Evolutionary conservation across 306 rosid genomes (phyloP).

Genomic region (Sechiopsis laciniata): DNA sequence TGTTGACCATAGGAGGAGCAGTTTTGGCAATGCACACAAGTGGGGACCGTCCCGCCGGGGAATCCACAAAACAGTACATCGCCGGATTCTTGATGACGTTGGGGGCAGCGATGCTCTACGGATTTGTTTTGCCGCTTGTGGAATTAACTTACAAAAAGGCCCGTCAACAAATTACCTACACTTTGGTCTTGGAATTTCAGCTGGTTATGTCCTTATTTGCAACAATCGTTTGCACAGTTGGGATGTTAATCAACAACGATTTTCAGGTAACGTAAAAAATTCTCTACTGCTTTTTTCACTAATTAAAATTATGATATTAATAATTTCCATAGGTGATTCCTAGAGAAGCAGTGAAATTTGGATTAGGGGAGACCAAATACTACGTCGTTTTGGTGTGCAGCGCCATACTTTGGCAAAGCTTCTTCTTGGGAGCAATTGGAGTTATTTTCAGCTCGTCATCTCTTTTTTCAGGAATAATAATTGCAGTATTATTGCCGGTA

Average conservation of each 20-base stretch:
- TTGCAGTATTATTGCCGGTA: conserved; percentile 49
- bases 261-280: conserved; percentile 42
- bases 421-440: conserved; percentile 75
- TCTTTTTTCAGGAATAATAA: conserved; percentile 50
- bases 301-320: too few relatives aligned
- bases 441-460: conserved; percentile 68
- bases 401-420: conserved; percentile 65
- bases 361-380: conserved; percentile 46
- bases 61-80: conserved; percentile 41
- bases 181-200: conserved; percentile 75
- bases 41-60: conserved; percentile 59
- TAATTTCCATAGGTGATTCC: conserved; percentile 43
- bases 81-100: conserved; percentile 62
- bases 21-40: conserved; percentile 56
- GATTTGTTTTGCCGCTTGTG: conserved; percentile 62
- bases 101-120: conserved; percentile 62
- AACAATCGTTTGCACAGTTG: conserved; percentile 55
- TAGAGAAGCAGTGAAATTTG: conserved; percentile 57
- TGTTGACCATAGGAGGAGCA: conserved; percentile 57
- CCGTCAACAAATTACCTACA: conserved; percentile 47
- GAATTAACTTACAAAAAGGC: conserved; percentile 58
- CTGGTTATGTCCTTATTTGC: conserved; percentile 58
- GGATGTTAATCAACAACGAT: conserved; percentile 77
- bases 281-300: too few relatives aligned
- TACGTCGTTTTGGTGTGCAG: conserved; percentile 47